Conservation (phyloP, 257 asterid genomes). For the Schizonepeta tenuifolia region DNA sequence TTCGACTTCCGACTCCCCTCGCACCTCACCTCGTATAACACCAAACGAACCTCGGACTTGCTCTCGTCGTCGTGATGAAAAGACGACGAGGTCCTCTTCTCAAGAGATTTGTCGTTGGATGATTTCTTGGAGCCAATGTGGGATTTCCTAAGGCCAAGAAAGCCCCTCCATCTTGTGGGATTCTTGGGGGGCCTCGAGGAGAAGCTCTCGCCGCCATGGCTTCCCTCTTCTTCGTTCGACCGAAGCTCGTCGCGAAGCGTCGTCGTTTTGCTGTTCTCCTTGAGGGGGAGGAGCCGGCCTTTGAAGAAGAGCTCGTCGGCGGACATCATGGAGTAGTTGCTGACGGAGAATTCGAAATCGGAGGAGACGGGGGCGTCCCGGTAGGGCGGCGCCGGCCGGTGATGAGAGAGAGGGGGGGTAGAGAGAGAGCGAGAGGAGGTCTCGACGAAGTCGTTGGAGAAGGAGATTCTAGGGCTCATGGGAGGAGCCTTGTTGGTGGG, state of each 20-base stretch:
- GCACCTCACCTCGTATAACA: too few species aligned
- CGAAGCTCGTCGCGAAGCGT: conserved; percentile 78
- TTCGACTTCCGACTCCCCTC: too few species aligned
- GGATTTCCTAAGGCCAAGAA: conserved; percentile 70
- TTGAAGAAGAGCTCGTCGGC: conserved; percentile 88
- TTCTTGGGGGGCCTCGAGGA: conserved; percentile 73
- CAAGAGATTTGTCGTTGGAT: conserved; percentile 38
- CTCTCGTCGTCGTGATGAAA: conserved; percentile 40
- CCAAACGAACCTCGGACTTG: conserved; percentile 47
- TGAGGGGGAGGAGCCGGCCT: conserved; percentile 71
- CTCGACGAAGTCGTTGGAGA: conserved; percentile 83
- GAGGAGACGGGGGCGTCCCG: conserved; percentile 86
- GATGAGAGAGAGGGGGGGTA: background rate
- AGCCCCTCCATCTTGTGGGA: conserved; percentile 80
- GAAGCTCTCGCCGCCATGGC: conserved; percentile 14
- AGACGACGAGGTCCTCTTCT: conserved; percentile 35
- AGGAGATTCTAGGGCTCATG: conserved; percentile 88
- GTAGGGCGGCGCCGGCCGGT: conserved; percentile 38
- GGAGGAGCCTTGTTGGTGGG: conserved; percentile 45
- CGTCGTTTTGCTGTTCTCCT: conserved; percentile 53
- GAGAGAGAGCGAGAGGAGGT: conserved; percentile 32
- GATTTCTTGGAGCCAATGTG: conserved; percentile 76
- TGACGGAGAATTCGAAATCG: conserved; percentile 83
- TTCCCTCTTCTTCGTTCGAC: conserved; percentile 37
- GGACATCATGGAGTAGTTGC: conserved; percentile 71